Conservation (phyloP, 495 filamentous ascomycete genomes). For the Penicillium goetzii region DNA sequence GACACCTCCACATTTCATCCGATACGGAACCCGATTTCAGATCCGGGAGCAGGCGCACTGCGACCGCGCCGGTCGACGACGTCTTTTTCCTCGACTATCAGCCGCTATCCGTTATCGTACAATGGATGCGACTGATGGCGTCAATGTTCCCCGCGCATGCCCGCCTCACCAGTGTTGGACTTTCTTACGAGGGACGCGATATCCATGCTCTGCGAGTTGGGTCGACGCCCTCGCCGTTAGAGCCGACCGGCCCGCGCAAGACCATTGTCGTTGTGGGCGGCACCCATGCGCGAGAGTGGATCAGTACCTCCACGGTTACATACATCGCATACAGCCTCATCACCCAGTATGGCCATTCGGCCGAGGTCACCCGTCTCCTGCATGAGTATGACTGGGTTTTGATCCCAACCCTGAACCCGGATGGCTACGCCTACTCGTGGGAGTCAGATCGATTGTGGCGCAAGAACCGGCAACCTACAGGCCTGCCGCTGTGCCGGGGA, state of each 20-base stretch:
- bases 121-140: slow-evolving; percentile 88
- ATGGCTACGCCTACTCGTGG: slow-evolving; percentile 95
- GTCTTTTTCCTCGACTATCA: slow-evolving; percentile 91
- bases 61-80: slow-evolving; percentile 49
- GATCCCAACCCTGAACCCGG: slow-evolving; percentile 87
- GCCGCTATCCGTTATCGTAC: slow-evolving; percentile 72
- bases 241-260: slow-evolving; percentile 57
- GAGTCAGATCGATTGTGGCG: slow-evolving; percentile 90
- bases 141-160: slow-evolving; percentile 86
- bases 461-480: slow-evolving; percentile 88
- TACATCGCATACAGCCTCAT: slow-evolving; percentile 91
- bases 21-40: slow-evolving; percentile 38
- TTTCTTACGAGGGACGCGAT: slow-evolving; percentile 82
- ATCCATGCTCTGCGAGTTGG: slow-evolving; percentile 85
- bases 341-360: slow-evolving; percentile 71
- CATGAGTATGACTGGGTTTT: slow-evolving; percentile 85
- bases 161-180: slow-evolving; percentile 72
- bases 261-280: slow-evolving; percentile 85
- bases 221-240: slow-evolving; percentile 50
- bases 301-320: slow-evolving; percentile 87
- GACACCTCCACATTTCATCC: slow-evolving; percentile 29
- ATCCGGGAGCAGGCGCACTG: slow-evolving; percentile 38
- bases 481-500: slow-evolving; percentile 80
- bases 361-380: slow-evolving; percentile 72
- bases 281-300: slow-evolving; percentile 93